Percentiles rank a stretch among this genome's conserved stretches.
phyloP scores from a whole-genome alignment of 306 rosid genomes.

The Ormosia emarginata region DNA sequence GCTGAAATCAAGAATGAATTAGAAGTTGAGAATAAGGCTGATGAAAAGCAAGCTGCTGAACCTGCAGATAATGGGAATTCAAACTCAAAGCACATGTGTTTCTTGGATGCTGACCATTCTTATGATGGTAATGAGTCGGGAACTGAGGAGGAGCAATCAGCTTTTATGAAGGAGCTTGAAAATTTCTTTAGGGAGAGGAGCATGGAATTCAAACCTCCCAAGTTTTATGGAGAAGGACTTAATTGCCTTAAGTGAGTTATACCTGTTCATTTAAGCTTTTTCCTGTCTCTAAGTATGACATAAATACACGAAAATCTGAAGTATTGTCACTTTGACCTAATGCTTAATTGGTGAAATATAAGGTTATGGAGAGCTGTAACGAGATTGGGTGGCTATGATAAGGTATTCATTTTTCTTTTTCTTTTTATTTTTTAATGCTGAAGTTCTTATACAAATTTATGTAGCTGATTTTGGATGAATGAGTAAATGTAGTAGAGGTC shows the following conservation, averaged over 20 bases:
- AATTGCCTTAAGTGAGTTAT: conserved; percentile 91
- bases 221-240: conserved; percentile 93
- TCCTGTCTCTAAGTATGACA: not conserved
- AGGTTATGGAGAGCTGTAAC: conserved; percentile 97
- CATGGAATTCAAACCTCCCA: conserved; percentile 94
- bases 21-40: conserved; percentile 37
- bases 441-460: not conserved
- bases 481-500: conserved; percentile 4
- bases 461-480: not conserved
- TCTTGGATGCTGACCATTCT: conserved; percentile 54
- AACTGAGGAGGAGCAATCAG: conserved; percentile 83
- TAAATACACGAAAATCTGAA: conserved; percentile 5
- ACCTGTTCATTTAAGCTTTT: conserved; percentile 1
- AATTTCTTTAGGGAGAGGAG: conserved; percentile 81
- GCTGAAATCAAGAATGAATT: conserved; percentile 30
- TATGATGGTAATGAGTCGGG: conserved; percentile 88
- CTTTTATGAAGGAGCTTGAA: conserved; percentile 87
- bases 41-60: conserved; percentile 44
- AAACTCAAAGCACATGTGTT: conserved; percentile 38
- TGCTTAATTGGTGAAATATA: conserved; percentile 33
- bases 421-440: not conserved
- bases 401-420: conserved; percentile 45
- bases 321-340: conserved; percentile 14
- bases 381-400: conserved; percentile 97
- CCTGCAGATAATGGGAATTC: conserved; percentile 55